A percentile compares a stretch with the other conserved stretches of the same genome.
phyloP scores from a whole-genome alignment of 768 basidiomycete genomes.

The Candolleomyces aberdarensis region DNA sequence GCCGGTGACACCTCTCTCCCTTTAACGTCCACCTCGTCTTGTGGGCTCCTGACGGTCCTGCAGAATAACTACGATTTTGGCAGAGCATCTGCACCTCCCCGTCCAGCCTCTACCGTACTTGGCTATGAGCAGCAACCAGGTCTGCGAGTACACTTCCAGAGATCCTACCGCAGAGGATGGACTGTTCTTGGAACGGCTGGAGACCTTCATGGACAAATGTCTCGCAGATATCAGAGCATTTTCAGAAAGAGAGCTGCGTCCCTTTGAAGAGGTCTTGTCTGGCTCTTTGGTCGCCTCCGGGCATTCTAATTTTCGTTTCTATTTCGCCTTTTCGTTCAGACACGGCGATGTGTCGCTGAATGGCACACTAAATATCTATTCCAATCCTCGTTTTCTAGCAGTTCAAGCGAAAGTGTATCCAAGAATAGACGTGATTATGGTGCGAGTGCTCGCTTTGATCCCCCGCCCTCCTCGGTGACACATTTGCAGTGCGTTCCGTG shows the following conservation, averaged over 20 bases:
- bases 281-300: constrained; percentile 14
- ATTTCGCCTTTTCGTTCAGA: constrained; percentile 26
- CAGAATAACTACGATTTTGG: constrained; percentile 5
- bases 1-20: background rate
- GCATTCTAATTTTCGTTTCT: constrained; percentile 15
- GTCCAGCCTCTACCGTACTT: background rate
- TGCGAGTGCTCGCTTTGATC: constrained; percentile 2
- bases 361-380: constrained; percentile 63
- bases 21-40: background rate
- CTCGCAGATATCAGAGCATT: constrained; percentile 57
- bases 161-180: constrained; percentile 35
- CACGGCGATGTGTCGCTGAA: constrained; percentile 55
- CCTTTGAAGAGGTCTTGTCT: constrained; percentile 56
- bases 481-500: constrained; percentile 37
- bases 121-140: constrained; percentile 5
- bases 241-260: constrained; percentile 52
- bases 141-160: constrained; percentile 32
- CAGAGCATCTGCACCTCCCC: background rate
- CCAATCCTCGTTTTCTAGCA: constrained; percentile 17
- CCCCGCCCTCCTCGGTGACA: constrained; percentile 11
- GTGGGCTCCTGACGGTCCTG: too few relatives aligned
- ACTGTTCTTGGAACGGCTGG: constrained; percentile 62
- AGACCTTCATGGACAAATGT: constrained; percentile 59
- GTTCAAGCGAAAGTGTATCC: background rate
- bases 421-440: constrained; percentile 1